Conservation (phyloP, 768 basidiomycete species). For the Tylopilus vinaceipallidus region DNA sequence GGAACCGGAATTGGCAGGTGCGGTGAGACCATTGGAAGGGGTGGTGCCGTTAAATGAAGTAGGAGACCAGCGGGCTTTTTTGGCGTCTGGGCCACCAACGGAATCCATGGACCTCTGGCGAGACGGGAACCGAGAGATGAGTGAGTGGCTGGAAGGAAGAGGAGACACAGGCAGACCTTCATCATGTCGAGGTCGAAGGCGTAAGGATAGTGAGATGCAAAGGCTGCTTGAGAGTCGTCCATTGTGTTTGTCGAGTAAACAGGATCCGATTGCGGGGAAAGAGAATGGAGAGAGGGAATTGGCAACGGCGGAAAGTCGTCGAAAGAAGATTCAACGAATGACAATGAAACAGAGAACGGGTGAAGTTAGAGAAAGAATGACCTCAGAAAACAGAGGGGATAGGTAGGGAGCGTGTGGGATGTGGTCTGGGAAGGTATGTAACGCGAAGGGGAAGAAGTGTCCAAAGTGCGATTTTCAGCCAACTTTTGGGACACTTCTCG, state of each 20-base stretch:
- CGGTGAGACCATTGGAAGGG: constrained; percentile 36
- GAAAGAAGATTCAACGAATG: constrained; percentile 33
- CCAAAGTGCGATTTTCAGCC: constrained; percentile 28
- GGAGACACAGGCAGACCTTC: constrained; percentile 59
- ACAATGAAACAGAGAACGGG: constrained; percentile 47
- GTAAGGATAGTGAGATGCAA: constrained; percentile 71
- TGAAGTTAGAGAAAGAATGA: constrained; percentile 57
- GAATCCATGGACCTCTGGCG: constrained; percentile 82
- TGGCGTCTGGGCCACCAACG: constrained; percentile 77
- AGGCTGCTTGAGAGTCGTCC: constrained; percentile 75
- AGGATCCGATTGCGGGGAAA: constrained; percentile 24
- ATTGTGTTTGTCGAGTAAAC: constrained; percentile 38
- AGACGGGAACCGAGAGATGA: not conserved
- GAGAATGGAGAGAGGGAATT: constrained; percentile 44
- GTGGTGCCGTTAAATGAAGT: constrained; percentile 44
- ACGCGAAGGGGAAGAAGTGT: constrained; percentile 22
- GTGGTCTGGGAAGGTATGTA: constrained; percentile 31
- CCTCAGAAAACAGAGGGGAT: constrained; percentile 32
- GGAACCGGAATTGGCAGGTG: constrained; percentile 36
- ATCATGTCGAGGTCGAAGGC: constrained; percentile 88
- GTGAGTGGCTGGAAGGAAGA: constrained; percentile 3
- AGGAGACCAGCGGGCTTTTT: constrained; percentile 90
- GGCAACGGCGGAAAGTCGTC: constrained; percentile 48
- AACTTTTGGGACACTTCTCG: constrained; percentile 27
- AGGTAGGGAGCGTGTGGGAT: constrained; percentile 46